A percentile compares a stretch with the other conserved stretches of the same genome.
Conservation (phyloP, 148 eudicot species). For the Rhododendron mucronatum region DNA sequence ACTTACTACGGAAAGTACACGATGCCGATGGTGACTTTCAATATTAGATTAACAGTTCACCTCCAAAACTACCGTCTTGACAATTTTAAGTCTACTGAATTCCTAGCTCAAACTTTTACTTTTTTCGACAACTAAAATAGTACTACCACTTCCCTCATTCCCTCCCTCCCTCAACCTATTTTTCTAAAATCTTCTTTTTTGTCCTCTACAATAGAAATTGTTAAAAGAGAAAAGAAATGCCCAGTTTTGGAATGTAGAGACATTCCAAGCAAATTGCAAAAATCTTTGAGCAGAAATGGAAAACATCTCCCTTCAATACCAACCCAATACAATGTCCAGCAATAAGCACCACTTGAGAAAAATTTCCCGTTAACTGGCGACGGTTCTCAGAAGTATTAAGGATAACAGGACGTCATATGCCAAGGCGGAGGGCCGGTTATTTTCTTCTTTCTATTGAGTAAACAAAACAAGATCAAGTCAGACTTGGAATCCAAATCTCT, state of each 20-base stretch:
- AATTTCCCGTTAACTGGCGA: neutral
- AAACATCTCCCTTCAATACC: neutral
- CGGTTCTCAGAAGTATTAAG: neutral
- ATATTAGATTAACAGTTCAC: neutral
- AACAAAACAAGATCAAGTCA: no score
- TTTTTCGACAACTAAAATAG: neutral
- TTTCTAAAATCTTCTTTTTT: neutral
- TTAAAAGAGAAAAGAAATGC: neutral
- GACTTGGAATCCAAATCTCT: neutral
- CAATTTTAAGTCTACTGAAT: neutral
- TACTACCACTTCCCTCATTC: neutral
- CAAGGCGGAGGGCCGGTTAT: neutral
- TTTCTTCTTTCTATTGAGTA: neutral
- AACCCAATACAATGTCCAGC: neutral
- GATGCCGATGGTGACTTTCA: neutral
- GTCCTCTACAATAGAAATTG: neutral
- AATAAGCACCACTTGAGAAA: neutral
- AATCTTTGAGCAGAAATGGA: neutral
- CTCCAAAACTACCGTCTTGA: neutral
- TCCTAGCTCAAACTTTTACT: neutral
- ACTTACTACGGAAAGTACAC: neutral
- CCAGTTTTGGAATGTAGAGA: neutral
- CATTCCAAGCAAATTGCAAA: neutral
- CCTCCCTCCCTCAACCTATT: neutral
- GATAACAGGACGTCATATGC: neutral